phyloP scores from a whole-genome alignment of 257 asterid species.

The Schizonepeta tenuifolia region DNA sequence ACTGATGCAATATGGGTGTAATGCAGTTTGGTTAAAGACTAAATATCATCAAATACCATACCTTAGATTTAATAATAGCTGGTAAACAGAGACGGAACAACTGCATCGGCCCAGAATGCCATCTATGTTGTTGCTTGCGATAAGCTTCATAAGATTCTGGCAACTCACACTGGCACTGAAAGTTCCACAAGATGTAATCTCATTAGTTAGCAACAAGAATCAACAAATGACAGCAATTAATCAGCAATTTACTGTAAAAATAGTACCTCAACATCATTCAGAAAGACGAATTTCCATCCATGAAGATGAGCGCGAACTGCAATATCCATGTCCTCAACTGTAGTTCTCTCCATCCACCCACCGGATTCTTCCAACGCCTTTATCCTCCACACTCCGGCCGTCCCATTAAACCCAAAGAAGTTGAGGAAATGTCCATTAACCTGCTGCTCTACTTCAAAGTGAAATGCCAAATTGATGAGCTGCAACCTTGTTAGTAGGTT shows the following conservation, averaged over 20 bases:
- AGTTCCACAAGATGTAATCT: conserved; percentile 3
- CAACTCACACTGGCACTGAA: conserved; percentile 89
- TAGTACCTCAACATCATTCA: conserved; percentile 89
- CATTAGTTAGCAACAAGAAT: conserved; percentile 19
- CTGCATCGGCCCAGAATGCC: conserved; percentile 99
- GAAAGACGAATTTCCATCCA: conserved; percentile 94
- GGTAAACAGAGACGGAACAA: conserved; percentile 94
- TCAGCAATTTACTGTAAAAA: background rate
- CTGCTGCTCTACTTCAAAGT: conserved; percentile 97
- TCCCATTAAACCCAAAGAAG: conserved; percentile 97
- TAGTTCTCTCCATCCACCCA: conserved; percentile 97
- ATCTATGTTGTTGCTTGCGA: conserved; percentile 90
- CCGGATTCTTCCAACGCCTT: conserved; percentile 95
- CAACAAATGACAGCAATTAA: background rate
- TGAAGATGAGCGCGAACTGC: conserved; percentile 98
- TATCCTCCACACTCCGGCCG: conserved; percentile 98
- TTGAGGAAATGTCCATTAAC: conserved; percentile 82
- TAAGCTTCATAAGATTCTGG: conserved; percentile 98
- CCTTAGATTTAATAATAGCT: conserved; percentile 74
- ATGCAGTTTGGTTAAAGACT: background rate
- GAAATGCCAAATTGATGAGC: conserved; percentile 87
- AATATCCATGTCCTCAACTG: conserved; percentile 98
- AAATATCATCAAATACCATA: conserved; percentile 15
- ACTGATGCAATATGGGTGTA: background rate
- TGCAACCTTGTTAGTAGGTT: conserved; percentile 86